Evolutionary conservation across 768 basidiomycete genomes (phyloP).

Genomic region (Boletus eberwhitei): DNA sequence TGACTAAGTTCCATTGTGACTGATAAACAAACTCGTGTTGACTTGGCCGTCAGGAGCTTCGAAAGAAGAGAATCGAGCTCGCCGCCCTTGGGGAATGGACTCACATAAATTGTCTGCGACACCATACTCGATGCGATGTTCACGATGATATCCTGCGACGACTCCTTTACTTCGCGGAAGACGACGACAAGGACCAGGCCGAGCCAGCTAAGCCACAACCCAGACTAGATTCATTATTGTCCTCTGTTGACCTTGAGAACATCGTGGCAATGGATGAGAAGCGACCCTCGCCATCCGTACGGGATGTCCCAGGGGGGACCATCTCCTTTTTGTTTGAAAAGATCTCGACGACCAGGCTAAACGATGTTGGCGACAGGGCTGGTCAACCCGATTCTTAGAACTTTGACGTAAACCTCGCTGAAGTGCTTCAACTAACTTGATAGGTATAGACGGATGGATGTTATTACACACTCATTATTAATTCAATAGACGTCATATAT

Average conservation of each 20-base stretch:
- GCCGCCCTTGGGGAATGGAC: constrained; percentile 79
- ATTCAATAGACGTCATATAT: constrained; percentile 6
- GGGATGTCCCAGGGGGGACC: constrained; percentile 58
- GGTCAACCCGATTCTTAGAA: background rate
- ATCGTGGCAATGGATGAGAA: constrained; percentile 36
- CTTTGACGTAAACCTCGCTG: background rate
- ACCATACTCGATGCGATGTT: constrained; percentile 44
- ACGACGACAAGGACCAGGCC: constrained; percentile 10
- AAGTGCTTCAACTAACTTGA: background rate
- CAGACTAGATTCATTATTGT: constrained; percentile 33
- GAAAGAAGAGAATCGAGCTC: constrained; percentile 65
- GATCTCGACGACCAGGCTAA: constrained; percentile 30
- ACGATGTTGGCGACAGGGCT: background rate
- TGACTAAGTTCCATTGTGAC: constrained; percentile 28
- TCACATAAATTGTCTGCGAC: constrained; percentile 71
- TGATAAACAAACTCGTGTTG: background rate
- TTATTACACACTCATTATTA: background rate
- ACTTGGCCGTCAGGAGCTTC: constrained; percentile 46
- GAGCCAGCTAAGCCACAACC: constrained; percentile 20
- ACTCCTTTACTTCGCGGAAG: constrained; percentile 32
- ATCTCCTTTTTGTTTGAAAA: constrained; percentile 77
- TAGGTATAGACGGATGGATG: background rate
- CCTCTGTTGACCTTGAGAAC: constrained; percentile 49
- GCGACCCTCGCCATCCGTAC: constrained; percentile 38
- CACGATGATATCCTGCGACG: constrained; percentile 64